Conservation (phyloP, 257 asterid genomes). For the Solanum chiquidenum region DNA sequence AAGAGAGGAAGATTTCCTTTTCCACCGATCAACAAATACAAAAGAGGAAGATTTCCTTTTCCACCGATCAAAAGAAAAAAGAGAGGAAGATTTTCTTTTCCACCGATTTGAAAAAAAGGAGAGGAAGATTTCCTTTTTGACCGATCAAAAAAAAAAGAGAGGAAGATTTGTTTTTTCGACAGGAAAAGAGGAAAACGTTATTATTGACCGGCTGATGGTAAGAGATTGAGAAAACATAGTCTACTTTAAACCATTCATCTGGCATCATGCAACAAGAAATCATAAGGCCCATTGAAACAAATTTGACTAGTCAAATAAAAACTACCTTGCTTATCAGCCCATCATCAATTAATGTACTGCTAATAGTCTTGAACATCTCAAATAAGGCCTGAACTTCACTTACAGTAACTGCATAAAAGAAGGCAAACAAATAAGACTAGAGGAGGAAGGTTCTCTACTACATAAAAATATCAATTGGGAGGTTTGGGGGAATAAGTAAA, state of each 20-base stretch:
- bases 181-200: background rate
- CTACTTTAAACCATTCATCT: background rate
- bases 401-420: constrained; percentile 68
- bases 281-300: background rate
- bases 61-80: background rate
- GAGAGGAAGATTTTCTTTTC: background rate
- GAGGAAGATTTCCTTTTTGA: background rate
- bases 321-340: constrained; percentile 90
- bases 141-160: background rate
- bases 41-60: background rate
- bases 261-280: background rate
- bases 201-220: background rate
- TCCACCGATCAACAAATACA: background rate
- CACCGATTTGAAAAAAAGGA: background rate
- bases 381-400: constrained; percentile 98
- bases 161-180: background rate
- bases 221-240: background rate
- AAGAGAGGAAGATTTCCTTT: background rate
- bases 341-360: constrained; percentile 86
- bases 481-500: background rate
- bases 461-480: background rate
- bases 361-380: constrained; percentile 94
- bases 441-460: background rate
- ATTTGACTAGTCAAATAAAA: background rate
- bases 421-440: background rate